Evolutionary conservation across 2,329 filamentous ascomycete species (phyloP).

Genomic region (Huntiella moniliformis): DNA sequence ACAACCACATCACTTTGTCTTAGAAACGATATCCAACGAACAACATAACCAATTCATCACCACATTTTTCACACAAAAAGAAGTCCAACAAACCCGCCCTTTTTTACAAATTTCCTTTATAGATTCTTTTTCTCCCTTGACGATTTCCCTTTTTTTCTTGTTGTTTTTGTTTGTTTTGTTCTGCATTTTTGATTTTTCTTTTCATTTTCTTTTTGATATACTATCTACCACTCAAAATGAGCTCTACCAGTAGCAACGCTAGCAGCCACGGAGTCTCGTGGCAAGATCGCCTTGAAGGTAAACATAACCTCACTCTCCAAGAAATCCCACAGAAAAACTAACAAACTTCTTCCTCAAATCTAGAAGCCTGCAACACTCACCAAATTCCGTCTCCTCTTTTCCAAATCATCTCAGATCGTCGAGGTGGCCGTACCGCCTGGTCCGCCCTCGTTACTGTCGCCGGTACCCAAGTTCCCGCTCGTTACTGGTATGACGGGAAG

Average conservation of each 20-base stretch:
- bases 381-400: slow-evolving; percentile 39
- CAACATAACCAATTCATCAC: too few species aligned
- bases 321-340: background rate
- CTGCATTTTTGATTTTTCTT: too few species aligned
- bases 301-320: slow-evolving; percentile 11
- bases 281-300: slow-evolving; percentile 40
- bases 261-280: slow-evolving; percentile 19
- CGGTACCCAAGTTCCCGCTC: slow-evolving; percentile 45
- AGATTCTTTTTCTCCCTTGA: background rate
- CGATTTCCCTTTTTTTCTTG: background rate
- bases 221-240: slow-evolving; percentile 3
- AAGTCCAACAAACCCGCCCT: too few species aligned
- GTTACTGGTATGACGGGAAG: slow-evolving; percentile 83
- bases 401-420: slow-evolving; percentile 54
- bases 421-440: slow-evolving; percentile 80
- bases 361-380: slow-evolving; percentile 40
- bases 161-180: too few species aligned
- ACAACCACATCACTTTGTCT: too few species aligned
- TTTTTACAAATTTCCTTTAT: too few species aligned
- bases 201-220: background rate
- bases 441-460: slow-evolving; percentile 61
- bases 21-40: too few species aligned
- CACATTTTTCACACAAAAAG: too few species aligned
- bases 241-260: slow-evolving; percentile 14
- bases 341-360: slow-evolving; percentile 4